These are phyloP conservation scores for Lunasporangiospora selenospora DNA, from an alignment of 192 early-diverging fungal genomes.

Conservation along the genomic window DNA sequence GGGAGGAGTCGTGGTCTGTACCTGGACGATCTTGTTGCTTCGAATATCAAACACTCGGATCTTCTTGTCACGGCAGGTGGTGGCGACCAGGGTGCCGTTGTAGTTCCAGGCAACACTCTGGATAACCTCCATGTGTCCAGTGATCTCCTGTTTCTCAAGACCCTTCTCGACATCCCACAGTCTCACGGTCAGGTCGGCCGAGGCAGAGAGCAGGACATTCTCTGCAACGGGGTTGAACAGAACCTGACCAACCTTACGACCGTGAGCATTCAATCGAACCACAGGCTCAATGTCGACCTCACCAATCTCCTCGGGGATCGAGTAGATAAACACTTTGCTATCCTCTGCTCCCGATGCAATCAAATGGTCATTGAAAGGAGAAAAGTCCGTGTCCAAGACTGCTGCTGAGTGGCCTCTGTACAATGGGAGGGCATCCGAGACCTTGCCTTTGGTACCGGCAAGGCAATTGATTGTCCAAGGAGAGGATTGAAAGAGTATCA, in stretches of 20 bases:
- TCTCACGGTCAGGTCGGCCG: slow-evolving; percentile 86
- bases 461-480: too few species aligned
- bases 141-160: slow-evolving; percentile 74
- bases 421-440: slow-evolving; percentile 87
- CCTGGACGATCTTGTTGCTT: slow-evolving; percentile 77
- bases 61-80: slow-evolving; percentile 97
- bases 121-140: slow-evolving; percentile 89
- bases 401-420: slow-evolving; percentile 92
- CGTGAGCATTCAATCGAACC: slow-evolving; percentile 84
- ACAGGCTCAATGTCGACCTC: slow-evolving; percentile 79
- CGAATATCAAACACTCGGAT: slow-evolving; percentile 94
- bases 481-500: not conserved
- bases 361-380: slow-evolving; percentile 97
- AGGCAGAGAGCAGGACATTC: slow-evolving; percentile 89
- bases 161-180: slow-evolving; percentile 96
- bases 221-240: slow-evolving; percentile 96
- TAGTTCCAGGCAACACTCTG: slow-evolving; percentile 92
- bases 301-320: slow-evolving; percentile 80
- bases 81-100: slow-evolving; percentile 84
- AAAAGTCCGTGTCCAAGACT: slow-evolving; percentile 97
- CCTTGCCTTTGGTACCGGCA: slow-evolving; percentile 85
- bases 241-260: slow-evolving; percentile 97
- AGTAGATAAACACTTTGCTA: slow-evolving; percentile 95
- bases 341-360: slow-evolving; percentile 89
- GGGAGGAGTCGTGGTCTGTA: slow-evolving; percentile 7